Base-by-base conservation (phyloP, 306 rosid species). In the Quercus agrifolia region DNA sequence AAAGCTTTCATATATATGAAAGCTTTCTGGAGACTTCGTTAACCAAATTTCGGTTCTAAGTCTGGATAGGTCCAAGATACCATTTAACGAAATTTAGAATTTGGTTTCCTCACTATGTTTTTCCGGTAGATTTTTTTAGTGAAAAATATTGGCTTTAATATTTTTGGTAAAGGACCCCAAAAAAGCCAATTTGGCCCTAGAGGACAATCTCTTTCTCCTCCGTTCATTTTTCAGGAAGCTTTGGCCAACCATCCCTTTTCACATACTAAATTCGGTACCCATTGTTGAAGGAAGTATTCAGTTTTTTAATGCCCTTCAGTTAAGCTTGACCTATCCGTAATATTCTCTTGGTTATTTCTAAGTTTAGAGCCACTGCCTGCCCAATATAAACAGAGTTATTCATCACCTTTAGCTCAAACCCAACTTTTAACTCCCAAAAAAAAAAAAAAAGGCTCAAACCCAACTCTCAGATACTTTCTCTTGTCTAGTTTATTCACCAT, bases 271-370 rank as follows among this genome's bases (percentile, higher is more conserved):
- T 15, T 66, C 19, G 17, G 49, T 35, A 14, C 33, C 33, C 72
- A 5, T 61, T 12, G n/a, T 9, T 56, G 46, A 41, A 28, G 38
- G 68, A 46, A 44, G 62, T 41, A 8, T 41, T 41, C 46, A 41
- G 73, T 46, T 76, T 25, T 6, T 38, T 71, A 9, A 19, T 58
- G 20, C 38, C 74, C 68, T 14, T 23, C 12, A 21, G 54, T n/a
- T 56, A 41, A 41, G 79, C 70, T 69, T 21, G 15, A 35, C 54
- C 58, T 56, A 72, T 73, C 55, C 75, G 2, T 1, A 56, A 3
- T 57, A 56, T 68, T 25, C 54, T 80, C 79, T 27, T 55, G 54
- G 27, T 73, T 55, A 28, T 19, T 73, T 57, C 30, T n/a, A 75
- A 71, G 44, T 70, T 25, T n/a, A 27, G 44, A 23, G 4, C 55